A percentile compares a stretch with the other conserved stretches of the same genome.
phyloP scores from a whole-genome alignment of 1,284 basidiomycete species.

The Ustilago nuda region DNA sequence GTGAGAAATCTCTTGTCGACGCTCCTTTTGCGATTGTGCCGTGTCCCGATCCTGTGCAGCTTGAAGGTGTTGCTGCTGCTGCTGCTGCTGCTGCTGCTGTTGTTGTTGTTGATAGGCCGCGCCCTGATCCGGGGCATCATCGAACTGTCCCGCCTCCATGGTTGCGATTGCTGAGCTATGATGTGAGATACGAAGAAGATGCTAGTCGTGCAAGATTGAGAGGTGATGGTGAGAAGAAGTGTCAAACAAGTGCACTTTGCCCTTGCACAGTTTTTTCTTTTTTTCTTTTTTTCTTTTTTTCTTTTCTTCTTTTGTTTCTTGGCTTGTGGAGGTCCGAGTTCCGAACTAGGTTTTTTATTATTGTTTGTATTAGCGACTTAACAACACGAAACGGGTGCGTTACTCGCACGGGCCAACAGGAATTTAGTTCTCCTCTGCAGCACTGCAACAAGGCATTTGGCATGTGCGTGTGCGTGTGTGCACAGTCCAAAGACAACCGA shows the following conservation, averaged over 20 bases:
- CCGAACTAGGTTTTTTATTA: neutral
- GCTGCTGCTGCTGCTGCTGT: conserved; percentile 15
- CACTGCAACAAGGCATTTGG: conserved; percentile 11
- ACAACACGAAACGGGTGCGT: neutral
- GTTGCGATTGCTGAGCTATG: neutral
- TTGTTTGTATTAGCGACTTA: too few species aligned
- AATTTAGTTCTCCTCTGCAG: neutral
- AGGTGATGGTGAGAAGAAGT: neutral
- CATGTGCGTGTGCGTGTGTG: conserved; percentile 12
- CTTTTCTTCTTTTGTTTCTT: too few species aligned
- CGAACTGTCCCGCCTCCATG: conserved; percentile 49
- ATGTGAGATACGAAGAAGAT: neutral
- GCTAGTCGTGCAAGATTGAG: neutral
- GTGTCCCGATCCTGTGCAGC: conserved; percentile 36
- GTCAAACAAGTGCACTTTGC: neutral
- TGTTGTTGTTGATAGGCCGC: neutral
- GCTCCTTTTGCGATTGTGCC: conserved; percentile 23
- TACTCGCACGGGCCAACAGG: neutral
- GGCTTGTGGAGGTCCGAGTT: conserved; percentile 26
- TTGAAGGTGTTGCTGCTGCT: conserved; percentile 16
- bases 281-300: too few species aligned
- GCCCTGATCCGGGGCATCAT: conserved; percentile 37
- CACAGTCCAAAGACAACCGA: too few species aligned
- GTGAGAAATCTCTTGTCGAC: conserved; percentile 42
- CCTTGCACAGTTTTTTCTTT: neutral